Conservation (phyloP, 441 rosid genomes). For the Erodium texanum region DNA sequence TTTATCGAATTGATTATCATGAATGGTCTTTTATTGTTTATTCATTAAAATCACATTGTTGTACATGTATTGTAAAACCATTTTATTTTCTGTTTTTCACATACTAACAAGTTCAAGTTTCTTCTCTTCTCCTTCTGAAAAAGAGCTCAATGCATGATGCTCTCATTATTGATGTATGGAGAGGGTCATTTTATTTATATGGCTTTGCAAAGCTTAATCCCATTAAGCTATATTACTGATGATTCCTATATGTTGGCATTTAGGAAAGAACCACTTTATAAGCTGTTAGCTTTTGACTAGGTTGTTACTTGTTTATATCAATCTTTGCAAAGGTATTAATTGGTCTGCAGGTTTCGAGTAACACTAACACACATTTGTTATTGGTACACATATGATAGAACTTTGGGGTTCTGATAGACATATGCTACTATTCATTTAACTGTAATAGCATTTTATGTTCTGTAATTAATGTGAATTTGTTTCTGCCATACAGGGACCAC, state of each 20-base stretch:
- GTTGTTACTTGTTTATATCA: background rate
- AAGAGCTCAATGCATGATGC: background rate
- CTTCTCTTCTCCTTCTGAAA: background rate
- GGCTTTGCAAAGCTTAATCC: background rate
- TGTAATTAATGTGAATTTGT: constrained; percentile 17
- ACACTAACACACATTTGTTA: background rate
- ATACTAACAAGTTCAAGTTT: background rate
- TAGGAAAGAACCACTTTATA: background rate
- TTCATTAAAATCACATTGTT: background rate
- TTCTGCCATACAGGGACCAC: constrained; percentile 70
- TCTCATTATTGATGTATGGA: background rate
- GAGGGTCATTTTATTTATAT: background rate
- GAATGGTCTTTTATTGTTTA: background rate
- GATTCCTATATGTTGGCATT: background rate
- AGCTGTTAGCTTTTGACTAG: background rate
- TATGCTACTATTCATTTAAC: constrained; percentile 3
- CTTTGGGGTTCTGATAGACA: constrained; percentile 2
- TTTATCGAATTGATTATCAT: background rate
- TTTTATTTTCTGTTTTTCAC: background rate
- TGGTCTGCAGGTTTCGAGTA: background rate
- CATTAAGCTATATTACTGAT: background rate
- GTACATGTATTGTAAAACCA: background rate
- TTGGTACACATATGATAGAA: background rate
- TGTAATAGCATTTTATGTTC: constrained; percentile 6
- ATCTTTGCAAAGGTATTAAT: background rate